These are phyloP conservation scores for Barbarea vulgaris DNA, from an alignment of 345 rosid genomes.

Conservation along the genomic window DNA sequence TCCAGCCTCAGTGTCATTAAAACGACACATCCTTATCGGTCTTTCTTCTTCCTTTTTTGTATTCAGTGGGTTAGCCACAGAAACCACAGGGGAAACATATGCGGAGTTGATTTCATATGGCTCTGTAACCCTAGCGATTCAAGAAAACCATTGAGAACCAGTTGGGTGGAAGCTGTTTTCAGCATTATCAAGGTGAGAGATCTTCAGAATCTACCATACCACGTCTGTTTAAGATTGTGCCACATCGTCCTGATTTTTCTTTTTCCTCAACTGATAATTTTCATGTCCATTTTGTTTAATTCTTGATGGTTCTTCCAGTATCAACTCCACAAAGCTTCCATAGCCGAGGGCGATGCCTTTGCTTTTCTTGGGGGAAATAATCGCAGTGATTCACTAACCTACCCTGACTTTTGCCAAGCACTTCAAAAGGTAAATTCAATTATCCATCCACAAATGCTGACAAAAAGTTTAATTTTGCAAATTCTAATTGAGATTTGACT, in stretches of 20 bases:
- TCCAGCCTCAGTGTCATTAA: background rate
- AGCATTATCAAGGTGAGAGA: conserved; percentile 64
- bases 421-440: conserved; percentile 56
- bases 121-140: conserved; percentile 68
- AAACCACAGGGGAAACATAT: conserved; percentile 94
- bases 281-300: conserved; percentile 2
- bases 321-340: conserved; percentile 64
- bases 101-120: conserved; percentile 99
- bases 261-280: background rate
- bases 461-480: background rate
- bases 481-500: background rate
- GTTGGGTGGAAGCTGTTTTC: conserved; percentile 76
- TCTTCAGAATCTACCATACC: background rate
- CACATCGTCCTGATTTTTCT: background rate
- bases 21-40: conserved; percentile 10
- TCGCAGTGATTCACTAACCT: conserved; percentile 51
- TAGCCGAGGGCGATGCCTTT: conserved; percentile 60
- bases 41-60: background rate
- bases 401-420: conserved; percentile 65
- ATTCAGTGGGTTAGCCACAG: conserved; percentile 95
- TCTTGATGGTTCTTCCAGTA: conserved; percentile 46
- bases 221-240: background rate
- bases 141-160: conserved; percentile 57
- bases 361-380: conserved; percentile 59
- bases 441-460: conserved; percentile 6